Evolutionary conservation across 176 grass and related monocot species (phyloP).

Genomic region (Carex scoparia): DNA sequence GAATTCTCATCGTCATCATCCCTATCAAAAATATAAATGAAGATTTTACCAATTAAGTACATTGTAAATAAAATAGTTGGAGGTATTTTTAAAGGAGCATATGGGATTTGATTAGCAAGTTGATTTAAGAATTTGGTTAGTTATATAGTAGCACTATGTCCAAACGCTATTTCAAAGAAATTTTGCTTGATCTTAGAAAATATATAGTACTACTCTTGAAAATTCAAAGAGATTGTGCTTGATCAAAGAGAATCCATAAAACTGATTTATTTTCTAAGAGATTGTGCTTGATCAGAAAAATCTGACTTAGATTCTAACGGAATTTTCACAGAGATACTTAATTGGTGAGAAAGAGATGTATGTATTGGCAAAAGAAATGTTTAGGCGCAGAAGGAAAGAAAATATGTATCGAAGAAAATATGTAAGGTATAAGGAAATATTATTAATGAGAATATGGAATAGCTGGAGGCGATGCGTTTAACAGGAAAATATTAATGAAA

Average conservation of each 20-base stretch:
- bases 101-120: not conserved
- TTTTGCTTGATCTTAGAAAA: not conserved
- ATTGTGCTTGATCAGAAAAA: not conserved
- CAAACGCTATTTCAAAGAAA: not conserved
- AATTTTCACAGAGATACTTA: not conserved
- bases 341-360: not conserved
- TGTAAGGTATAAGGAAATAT: too few species aligned
- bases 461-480: too few species aligned
- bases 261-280: too few species aligned
- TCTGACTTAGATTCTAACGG: not conserved
- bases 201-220: not conserved
- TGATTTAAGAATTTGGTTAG: not conserved
- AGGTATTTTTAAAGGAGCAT: not conserved
- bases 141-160: not conserved
- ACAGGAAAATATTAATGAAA: too few species aligned
- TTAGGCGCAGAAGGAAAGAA: too few species aligned
- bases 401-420: too few species aligned
- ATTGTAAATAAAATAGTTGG: not conserved
- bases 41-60: not conserved
- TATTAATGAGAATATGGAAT: too few species aligned
- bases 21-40: conserved; percentile 31
- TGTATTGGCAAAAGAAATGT: too few species aligned
- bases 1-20: conserved; percentile 41
- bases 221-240: not conserved
- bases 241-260: too few species aligned